Percentiles rank a stretch among this genome's conserved stretches.
These are phyloP conservation scores for Cairneyella variabilis DNA, from an alignment of 495 filamentous ascomycete genomes.

Conservation along the genomic window DNA sequence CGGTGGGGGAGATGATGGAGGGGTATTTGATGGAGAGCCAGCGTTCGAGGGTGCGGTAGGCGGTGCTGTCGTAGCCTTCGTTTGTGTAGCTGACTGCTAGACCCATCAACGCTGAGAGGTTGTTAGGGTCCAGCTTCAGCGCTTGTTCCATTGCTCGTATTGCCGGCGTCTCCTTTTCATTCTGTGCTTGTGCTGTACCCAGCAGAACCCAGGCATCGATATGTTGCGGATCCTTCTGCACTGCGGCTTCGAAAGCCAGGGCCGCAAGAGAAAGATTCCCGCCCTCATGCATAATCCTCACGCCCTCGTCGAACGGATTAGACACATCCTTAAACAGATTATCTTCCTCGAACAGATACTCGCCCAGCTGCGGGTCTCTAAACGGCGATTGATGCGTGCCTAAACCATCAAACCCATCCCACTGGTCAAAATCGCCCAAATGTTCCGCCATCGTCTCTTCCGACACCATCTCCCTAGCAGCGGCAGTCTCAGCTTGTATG, in stretches of 20 bases:
- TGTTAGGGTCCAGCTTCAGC: slow-evolving; percentile 78
- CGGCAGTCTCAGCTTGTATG: slow-evolving; percentile 74
- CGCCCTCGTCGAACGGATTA: slow-evolving; percentile 86
- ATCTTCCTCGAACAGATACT: slow-evolving; percentile 92
- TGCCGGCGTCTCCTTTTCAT: slow-evolving; percentile 97
- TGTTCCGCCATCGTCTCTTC: slow-evolving; percentile 58
- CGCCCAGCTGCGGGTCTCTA: slow-evolving; percentile 71
- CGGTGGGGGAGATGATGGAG: slow-evolving; percentile 59
- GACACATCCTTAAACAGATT: slow-evolving; percentile 74
- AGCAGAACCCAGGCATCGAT: slow-evolving; percentile 90
- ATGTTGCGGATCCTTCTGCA: slow-evolving; percentile 82
- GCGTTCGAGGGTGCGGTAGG: slow-evolving; percentile 93
- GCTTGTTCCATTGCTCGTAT: slow-evolving; percentile 95
- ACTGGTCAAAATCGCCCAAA: slow-evolving; percentile 64
- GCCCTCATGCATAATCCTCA: slow-evolving; percentile 84
- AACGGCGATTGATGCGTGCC: slow-evolving; percentile 53
- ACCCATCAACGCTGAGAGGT: slow-evolving; percentile 87
- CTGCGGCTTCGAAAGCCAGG: slow-evolving; percentile 94
- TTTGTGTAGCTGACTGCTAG: slow-evolving; percentile 98
- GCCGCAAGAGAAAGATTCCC: slow-evolving; percentile 93
- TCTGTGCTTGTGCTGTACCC: slow-evolving; percentile 89
- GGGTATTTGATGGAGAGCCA: slow-evolving; percentile 96
- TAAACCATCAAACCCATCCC: slow-evolving; percentile 66
- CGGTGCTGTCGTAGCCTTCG: slow-evolving; percentile 94
- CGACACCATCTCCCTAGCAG: slow-evolving; percentile 64